These are phyloP conservation scores for Malus hybrid DNA, from an alignment of 331 rosid genomes.

Conservation along the genomic window DNA sequence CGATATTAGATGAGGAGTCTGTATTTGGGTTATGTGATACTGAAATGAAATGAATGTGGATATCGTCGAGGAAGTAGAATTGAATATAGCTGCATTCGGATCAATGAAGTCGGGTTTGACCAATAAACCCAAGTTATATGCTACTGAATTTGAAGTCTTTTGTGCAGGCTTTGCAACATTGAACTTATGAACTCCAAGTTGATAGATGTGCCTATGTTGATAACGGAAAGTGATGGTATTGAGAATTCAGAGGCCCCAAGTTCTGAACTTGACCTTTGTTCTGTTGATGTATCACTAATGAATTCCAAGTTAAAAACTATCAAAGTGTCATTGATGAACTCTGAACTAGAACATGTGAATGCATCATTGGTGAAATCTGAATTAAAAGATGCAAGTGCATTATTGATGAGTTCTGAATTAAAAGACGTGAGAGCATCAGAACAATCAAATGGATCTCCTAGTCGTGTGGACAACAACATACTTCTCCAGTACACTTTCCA, in stretches of 20 bases:
- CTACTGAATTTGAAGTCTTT: conserved; percentile 2
- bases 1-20: conserved; percentile 4
- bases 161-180: conserved; percentile 29
- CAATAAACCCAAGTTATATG: background rate
- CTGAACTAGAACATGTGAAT: conserved; percentile 16
- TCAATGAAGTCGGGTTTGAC: conserved; percentile 1
- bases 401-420: conserved; percentile 17
- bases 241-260: conserved; percentile 13
- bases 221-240: conserved; percentile 3
- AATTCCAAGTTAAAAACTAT: conserved; percentile 13
- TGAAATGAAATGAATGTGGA: conserved; percentile 4
- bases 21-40: background rate
- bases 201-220: background rate
- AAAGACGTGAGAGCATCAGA: conserved; percentile 21
- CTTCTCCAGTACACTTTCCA: conserved; percentile 51
- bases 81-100: background rate
- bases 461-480: conserved; percentile 23
- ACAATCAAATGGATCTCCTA: conserved; percentile 23
- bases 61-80: background rate
- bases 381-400: conserved; percentile 11
- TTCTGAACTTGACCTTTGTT: conserved; percentile 16
- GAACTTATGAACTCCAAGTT: background rate
- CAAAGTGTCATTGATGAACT: conserved; percentile 6
- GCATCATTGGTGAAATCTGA: conserved; percentile 17
- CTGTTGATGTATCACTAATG: conserved; percentile 11